A percentile compares a stretch with the other conserved stretches of the same genome.
Evolutionary conservation across 352 stramenopile genomes (phyloP).

Genomic region (Phytopythium montanum): DNA sequence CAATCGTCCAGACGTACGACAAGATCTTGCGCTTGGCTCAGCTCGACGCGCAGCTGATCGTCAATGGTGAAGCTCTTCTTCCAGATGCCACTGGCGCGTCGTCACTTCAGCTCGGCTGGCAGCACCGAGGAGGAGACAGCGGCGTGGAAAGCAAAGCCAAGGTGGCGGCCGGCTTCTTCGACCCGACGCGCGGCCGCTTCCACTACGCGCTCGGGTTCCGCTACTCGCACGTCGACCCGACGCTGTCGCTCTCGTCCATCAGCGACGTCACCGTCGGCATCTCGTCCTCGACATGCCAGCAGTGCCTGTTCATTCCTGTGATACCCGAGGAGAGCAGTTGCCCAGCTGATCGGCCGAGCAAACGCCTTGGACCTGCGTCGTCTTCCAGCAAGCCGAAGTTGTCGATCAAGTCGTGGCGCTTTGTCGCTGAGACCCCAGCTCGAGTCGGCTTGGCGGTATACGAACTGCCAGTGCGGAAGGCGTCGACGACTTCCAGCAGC

Average conservation of each 20-base stretch:
- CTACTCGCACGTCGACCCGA: constrained; percentile 17
- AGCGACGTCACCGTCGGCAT: constrained; percentile 21
- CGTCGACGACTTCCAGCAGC: neutral
- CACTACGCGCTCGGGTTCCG: constrained; percentile 32
- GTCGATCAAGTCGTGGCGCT: constrained; percentile 22
- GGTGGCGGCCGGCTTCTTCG: constrained; percentile 14
- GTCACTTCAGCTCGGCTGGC: constrained; percentile 9
- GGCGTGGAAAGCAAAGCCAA: neutral
- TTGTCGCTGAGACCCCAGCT: constrained; percentile 31
- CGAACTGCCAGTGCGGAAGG: constrained; percentile 36
- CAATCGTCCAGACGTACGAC: constrained; percentile 49
- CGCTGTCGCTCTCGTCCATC: constrained; percentile 25
- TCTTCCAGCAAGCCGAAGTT: constrained; percentile 14
- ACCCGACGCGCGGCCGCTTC: constrained; percentile 24
- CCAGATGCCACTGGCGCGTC: constrained; percentile 14
- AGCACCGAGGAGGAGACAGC: constrained; percentile 10
- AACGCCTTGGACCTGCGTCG: constrained; percentile 12
- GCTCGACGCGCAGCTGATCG: constrained; percentile 21
- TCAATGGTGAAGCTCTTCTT: constrained; percentile 35
- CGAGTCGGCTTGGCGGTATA: constrained; percentile 52
- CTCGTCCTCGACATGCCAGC: constrained; percentile 1
- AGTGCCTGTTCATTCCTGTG: neutral
- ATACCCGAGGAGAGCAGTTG: neutral
- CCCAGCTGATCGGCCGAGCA: neutral
- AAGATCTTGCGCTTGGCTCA: constrained; percentile 31